Base-by-base conservation (phyloP, 164 flowering plant genomes). In the Piper longum region DNA sequence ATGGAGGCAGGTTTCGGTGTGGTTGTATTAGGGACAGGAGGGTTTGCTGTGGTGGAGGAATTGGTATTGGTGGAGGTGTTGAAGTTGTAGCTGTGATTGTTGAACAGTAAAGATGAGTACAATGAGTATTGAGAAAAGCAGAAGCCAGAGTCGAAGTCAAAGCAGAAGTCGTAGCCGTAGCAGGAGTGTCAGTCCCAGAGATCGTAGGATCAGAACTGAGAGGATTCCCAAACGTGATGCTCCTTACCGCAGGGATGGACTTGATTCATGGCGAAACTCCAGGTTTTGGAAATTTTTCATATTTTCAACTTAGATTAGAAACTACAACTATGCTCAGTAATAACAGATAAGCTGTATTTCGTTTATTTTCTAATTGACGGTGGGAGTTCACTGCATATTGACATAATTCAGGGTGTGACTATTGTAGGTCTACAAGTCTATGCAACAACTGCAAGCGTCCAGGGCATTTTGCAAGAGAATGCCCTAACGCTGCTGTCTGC, bases 21-120 rank as follows among this genome's bases (percentile, higher is more conserved):
- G 5, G 19, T 55, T 55, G 57, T 26, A 55, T 16, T 55, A 16
- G n/a, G 57, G 57, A 55, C 57, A 55, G 57, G 57, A 17, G 57
- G 5, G 19, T 55, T 26, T 55, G 13, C 57, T 13, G 57, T 55
- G 57, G 57, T 55, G 57, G 57, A 16, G 57, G 19, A 55, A 17
- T 17, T 55, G 57, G 57, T 55, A 41, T 42, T 62, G 64, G 54
- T 62, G 44, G 51, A 26, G 16, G 48, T 62, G 16, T n/a, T 51
- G 56, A 62, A 62, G 42, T 16, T 55, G 19, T 16, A 16, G n/a
- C n/a, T 17, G 57, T 55, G 7, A 26, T 55, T 55, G 57, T 17
- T 55, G 57, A 55, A 55, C 19, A 55, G n/a, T 16, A 26, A 55
- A 55, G 57, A 55, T 55, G 57, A 55, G 57, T 55, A 17, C 57